A percentile compares a stretch with the other conserved stretches of the same genome.
Conservation (phyloP, 2,329 filamentous ascomycete species). For the Cladosporium sp. region DNA sequence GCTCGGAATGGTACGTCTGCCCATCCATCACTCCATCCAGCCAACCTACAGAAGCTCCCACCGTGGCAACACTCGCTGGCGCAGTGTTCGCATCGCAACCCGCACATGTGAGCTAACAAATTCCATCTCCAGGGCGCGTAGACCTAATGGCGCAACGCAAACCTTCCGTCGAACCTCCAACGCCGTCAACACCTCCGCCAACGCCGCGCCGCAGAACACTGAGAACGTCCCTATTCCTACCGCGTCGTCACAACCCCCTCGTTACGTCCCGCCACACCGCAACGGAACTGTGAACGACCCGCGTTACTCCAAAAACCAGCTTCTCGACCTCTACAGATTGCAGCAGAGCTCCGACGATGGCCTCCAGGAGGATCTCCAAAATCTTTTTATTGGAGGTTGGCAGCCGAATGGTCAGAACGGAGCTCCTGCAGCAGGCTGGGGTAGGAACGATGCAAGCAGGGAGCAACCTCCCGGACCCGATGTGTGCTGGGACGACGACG, state of each 20-base stretch:
- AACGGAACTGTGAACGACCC: conserved; percentile 53
- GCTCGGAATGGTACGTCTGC: conserved; percentile 43
- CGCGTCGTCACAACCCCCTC: conserved; percentile 28
- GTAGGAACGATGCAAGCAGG: conserved; percentile 68
- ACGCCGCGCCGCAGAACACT: conserved; percentile 23
- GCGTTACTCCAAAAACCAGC: conserved; percentile 74
- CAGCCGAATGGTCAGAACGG: conserved; percentile 70
- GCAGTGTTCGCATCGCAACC: background rate
- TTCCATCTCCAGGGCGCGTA: conserved; percentile 50
- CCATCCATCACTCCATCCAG: background rate
- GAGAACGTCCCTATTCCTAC: conserved; percentile 17
- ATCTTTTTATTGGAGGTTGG: conserved; percentile 73
- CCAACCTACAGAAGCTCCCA: background rate
- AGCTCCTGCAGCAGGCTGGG: conserved; percentile 59
- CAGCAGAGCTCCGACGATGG: conserved; percentile 56
- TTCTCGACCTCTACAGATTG: conserved; percentile 68
- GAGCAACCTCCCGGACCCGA: conserved; percentile 76
- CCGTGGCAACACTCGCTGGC: background rate
- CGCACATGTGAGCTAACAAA: conserved; percentile 5
- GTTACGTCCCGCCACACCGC: conserved; percentile 61
- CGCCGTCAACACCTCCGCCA: conserved; percentile 49
- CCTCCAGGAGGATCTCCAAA: conserved; percentile 60
- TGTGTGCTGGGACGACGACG: conserved; percentile 80
- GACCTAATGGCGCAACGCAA: conserved; percentile 62
- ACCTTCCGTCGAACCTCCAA: conserved; percentile 63